phyloP scores from a whole-genome alignment of 2,329 filamentous ascomycete species.

The Blumeria hordei region DNA sequence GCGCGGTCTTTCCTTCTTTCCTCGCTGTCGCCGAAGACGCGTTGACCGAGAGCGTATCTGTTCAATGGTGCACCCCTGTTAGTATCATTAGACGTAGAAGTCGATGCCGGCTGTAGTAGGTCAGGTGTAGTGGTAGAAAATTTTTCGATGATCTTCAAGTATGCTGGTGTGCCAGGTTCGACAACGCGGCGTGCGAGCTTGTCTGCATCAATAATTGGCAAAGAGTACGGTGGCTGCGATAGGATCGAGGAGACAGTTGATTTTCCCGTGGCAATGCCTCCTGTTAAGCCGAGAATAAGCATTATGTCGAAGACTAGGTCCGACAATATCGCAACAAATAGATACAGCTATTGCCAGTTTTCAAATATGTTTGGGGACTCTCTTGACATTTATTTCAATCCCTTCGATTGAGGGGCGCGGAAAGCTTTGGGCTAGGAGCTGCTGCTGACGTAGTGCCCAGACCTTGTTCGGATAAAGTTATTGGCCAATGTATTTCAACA shows the following conservation, averaged over 20 bases:
- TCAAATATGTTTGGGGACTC: too few species aligned
- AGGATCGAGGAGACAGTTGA: slow-evolving; percentile 80
- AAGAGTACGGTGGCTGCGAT: slow-evolving; percentile 51
- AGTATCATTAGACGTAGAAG: slow-evolving; percentile 26
- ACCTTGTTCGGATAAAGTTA: too few species aligned
- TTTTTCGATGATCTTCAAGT: slow-evolving; percentile 56
- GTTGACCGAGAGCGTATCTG: slow-evolving; percentile 56
- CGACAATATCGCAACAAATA: too few species aligned
- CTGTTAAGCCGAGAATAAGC: slow-evolving; percentile 88
- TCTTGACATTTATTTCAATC: too few species aligned
- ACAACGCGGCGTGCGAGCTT: slow-evolving; percentile 80
- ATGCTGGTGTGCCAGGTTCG: slow-evolving; percentile 69
- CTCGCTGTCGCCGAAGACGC: slow-evolving; percentile 63
- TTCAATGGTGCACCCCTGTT: slow-evolving; percentile 55
- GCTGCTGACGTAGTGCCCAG: too few species aligned
- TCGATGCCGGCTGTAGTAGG: slow-evolving; percentile 40
- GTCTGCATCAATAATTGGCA: slow-evolving; percentile 89
- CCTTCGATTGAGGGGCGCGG: too few species aligned
- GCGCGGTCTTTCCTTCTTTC: slow-evolving; percentile 47
- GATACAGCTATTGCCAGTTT: too few species aligned
- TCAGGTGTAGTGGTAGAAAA: slow-evolving; percentile 71
- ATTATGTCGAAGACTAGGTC: slow-evolving; percentile 22
- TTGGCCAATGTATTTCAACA: too few species aligned
- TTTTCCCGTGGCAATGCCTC: slow-evolving; percentile 95
- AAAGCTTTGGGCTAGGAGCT: too few species aligned